Base-by-base conservation (phyloP, 345 rosid species). In the Acer campestre region DNA sequence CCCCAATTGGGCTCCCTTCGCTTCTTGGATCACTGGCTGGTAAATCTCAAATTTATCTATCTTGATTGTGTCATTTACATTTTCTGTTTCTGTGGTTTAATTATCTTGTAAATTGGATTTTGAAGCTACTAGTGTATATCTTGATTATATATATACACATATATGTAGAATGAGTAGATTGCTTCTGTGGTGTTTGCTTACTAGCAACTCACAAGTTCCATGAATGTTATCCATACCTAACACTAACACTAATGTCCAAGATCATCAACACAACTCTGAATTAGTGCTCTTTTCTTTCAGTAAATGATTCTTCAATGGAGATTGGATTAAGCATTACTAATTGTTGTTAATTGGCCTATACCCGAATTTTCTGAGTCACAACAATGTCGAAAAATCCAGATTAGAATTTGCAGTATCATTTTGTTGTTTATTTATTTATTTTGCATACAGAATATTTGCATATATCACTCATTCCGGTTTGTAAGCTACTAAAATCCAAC, bases 11-110 rank as follows among this genome's bases (percentile, higher is more conserved):
- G 94, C 99, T 12, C 97, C 99, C 20, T 86, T 96, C 62, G 98
- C 98, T 51, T 92, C 98, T 70, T 96, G 99, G 99, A 73, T 94
- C 68, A 96, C 97, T 38, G 98, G 98, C 88, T 96, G 99, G 98
- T 95, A 86, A 75, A 75, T 71, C 27, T 48, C 27, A 8, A 58
- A 3, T n/a, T 17, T 62, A 7, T 42, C 25, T 38, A 53, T 16
- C 58, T 46, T n/a, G 27, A 7, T 27, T n/a, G 38, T 38, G 42
- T 55, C 3, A 31, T 70, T 61, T n/a, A 25, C 12, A 58, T 11
- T 42, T 55, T 75, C 18, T 10, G 12, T 66, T 66, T 27, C 31
- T 70, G 29, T 53, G 64, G 58, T 11, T 74, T 35, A 35, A 35
- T 35, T 8, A 4, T 31, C 46, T 42, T 42, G 46, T 42, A 42